Percentiles rank a stretch among this genome's conserved stretches.
phyloP scores from a whole-genome alignment of 1,284 basidiomycete genomes.

The Trichosporon sp. region DNA sequence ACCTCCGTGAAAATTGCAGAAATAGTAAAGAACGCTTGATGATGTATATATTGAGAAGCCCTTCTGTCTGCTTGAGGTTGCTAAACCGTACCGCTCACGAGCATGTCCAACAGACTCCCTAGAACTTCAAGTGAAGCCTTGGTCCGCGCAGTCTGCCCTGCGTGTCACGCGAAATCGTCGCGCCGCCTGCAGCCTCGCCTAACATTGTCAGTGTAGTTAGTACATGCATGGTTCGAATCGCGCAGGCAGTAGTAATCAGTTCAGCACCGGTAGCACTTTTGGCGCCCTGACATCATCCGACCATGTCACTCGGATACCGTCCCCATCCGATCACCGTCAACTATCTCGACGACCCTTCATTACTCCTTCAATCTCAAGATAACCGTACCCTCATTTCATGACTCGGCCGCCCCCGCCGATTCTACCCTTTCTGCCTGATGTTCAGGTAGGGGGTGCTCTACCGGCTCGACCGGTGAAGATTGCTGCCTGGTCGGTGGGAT shows the following conservation, averaged over 20 bases:
- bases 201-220: not conserved
- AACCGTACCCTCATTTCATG: not conserved
- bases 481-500: conserved; percentile 33
- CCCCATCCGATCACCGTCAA: not conserved
- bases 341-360: not conserved
- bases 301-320: not conserved
- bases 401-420: conserved; percentile 18
- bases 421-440: conserved; percentile 33
- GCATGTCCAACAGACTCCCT: too few relatives aligned
- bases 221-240: not conserved
- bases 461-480: conserved; percentile 32
- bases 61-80: too few relatives aligned
- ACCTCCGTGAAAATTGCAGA: too few relatives aligned
- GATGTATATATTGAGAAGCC: too few relatives aligned
- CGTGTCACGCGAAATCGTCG: too few relatives aligned
- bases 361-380: not conserved
- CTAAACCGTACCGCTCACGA: too few relatives aligned
- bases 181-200: too few relatives aligned
- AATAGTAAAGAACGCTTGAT: too few relatives aligned
- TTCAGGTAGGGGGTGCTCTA: conserved; percentile 19
- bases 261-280: not conserved
- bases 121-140: too few relatives aligned
- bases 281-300: conserved; percentile 2
- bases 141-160: too few relatives aligned
- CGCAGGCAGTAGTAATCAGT: not conserved